phyloP scores from a whole-genome alignment of 176 grass and related monocot species.

The Triticum turgidum region DNA sequence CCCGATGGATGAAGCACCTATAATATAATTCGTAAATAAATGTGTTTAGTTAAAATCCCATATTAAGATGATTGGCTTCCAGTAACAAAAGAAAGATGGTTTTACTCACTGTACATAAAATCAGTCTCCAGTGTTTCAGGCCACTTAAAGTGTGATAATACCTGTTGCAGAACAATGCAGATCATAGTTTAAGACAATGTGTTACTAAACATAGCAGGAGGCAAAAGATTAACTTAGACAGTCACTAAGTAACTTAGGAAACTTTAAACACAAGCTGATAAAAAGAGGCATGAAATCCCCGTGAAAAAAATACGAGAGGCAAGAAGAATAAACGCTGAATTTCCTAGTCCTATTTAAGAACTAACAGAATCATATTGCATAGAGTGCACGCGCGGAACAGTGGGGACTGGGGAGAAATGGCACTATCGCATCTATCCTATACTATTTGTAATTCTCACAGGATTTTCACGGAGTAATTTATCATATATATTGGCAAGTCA shows the following conservation, averaged over 20 bases:
- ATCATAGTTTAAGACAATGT: constrained; percentile 8
- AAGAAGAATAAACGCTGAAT: not conserved
- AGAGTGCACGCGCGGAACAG: not conserved
- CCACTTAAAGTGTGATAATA: constrained; percentile 78
- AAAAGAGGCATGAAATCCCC: not conserved
- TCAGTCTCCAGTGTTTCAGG: constrained; percentile 81
- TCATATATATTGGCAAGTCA: not conserved
- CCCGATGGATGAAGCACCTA: constrained; percentile 89
- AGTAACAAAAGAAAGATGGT: not conserved
- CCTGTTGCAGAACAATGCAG: constrained; percentile 46
- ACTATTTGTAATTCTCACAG: not conserved
- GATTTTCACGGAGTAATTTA: not conserved
- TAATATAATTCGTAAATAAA: constrained; percentile 15
- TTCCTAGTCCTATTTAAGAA: not conserved
- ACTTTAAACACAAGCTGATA: not conserved
- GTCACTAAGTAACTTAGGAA: constrained; percentile 3
- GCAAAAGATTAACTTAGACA: constrained; percentile 10
- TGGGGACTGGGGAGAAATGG: not conserved
- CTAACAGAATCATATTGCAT: not conserved
- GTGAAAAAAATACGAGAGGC: not conserved
- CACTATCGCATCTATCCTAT: not conserved
- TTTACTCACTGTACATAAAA: constrained; percentile 81
- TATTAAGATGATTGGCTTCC: not conserved
- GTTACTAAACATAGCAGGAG: constrained; percentile 2
- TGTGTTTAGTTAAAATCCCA: constrained; percentile 14